A percentile compares a stretch with the other conserved stretches of the same genome.
Evolutionary conservation across 306 rosid species (phyloP).

Genomic region (Sicyos edulis): DNA sequence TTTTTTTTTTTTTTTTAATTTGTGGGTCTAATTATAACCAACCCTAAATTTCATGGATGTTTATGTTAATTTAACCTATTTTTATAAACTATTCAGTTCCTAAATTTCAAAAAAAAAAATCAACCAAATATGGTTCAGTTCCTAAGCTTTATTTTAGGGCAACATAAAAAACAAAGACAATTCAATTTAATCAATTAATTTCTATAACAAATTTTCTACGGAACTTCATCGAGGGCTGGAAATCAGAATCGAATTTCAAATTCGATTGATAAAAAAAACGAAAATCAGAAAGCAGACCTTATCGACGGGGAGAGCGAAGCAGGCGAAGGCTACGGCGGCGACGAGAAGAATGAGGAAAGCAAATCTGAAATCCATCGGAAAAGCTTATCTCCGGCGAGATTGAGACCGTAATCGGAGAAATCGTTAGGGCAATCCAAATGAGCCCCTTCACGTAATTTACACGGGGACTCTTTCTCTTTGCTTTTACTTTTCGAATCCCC

Average conservation of each 20-base stretch:
- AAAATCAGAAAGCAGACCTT: constrained; percentile 42
- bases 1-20: no score
- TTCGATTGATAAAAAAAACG: background rate
- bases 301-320: constrained; percentile 77
- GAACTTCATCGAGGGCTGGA: background rate
- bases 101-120: no score
- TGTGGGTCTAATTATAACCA: no score
- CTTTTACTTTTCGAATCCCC: background rate
- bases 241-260: background rate
- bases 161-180: no score
- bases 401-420: background rate
- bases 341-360: constrained; percentile 54
- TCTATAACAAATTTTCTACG: background rate
- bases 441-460: background rate
- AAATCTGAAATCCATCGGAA: constrained; percentile 63
- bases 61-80: no score
- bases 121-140: no score
- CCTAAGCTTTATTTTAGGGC: no score
- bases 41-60: no score
- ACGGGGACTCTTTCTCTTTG: background rate
- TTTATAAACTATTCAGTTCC: no score
- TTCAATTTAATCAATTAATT: no score
- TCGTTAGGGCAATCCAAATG: no score
- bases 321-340: constrained; percentile 56
- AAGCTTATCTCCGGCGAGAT: background rate